Evolutionary conservation across 2,329 filamentous ascomycete genomes (phyloP).

Genomic region (Aspergillus ochraceoroseus): DNA sequence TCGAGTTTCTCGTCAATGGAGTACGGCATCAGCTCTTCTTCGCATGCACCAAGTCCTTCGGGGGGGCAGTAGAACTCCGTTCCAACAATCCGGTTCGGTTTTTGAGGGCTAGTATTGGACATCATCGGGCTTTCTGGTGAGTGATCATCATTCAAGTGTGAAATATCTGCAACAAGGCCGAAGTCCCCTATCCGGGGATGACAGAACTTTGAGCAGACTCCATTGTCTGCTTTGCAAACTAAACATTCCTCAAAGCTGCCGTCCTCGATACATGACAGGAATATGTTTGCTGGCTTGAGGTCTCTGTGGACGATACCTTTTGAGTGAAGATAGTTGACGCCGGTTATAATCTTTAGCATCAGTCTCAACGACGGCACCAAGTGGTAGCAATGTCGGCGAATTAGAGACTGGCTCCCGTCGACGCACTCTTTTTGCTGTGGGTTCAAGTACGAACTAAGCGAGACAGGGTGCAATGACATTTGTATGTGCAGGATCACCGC

Average conservation of each 20-base stretch:
- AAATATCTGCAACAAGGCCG: slow-evolving; percentile 57
- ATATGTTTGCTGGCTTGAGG: slow-evolving; percentile 64
- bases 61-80: slow-evolving; percentile 60
- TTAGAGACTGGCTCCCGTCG: slow-evolving; percentile 16
- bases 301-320: slow-evolving; percentile 61
- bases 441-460: slow-evolving; percentile 56
- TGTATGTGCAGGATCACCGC: slow-evolving; percentile 59
- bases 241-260: slow-evolving; percentile 47
- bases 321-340: slow-evolving; percentile 60
- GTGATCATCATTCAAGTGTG: slow-evolving; percentile 36
- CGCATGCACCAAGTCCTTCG: slow-evolving; percentile 4
- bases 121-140: slow-evolving; percentile 20
- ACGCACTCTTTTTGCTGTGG: slow-evolving; percentile 27
- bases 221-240: slow-evolving; percentile 38
- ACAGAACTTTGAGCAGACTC: slow-evolving; percentile 40
- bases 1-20: slow-evolving; percentile 52
- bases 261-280: slow-evolving; percentile 51
- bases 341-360: slow-evolving; percentile 57
- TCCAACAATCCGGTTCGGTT: slow-evolving; percentile 48
- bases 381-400: slow-evolving; percentile 58
- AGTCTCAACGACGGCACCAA: slow-evolving; percentile 53
- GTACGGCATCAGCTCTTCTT: slow-evolving; percentile 21
- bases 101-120: slow-evolving; percentile 17
- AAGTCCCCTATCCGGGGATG: slow-evolving; percentile 64
- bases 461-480: slow-evolving; percentile 62